These are phyloP conservation scores for Xylariomycetidae sp. DNA, from an alignment of 2,329 filamentous ascomycete genomes.

Conservation along the genomic window DNA sequence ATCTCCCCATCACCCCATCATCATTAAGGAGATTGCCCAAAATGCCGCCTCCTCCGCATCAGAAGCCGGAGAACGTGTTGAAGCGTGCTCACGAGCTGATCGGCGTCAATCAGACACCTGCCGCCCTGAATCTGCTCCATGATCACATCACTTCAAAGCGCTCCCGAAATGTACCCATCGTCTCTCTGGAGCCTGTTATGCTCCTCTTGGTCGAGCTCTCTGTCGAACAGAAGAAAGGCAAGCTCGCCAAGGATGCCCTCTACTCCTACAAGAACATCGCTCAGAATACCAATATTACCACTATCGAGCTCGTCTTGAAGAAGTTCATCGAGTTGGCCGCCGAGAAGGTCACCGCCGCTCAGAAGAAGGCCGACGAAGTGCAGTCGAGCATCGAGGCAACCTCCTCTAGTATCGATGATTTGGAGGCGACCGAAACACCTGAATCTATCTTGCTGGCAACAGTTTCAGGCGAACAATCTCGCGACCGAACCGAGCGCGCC, in stretches of 20 bases:
- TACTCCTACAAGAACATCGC: slow-evolving; percentile 99
- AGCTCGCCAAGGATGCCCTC: slow-evolving; percentile 95
- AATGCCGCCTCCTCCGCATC: slow-evolving; percentile 91
- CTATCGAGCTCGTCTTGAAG: slow-evolving; percentile 96
- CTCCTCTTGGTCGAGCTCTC: slow-evolving; percentile 94
- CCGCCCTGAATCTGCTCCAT: slow-evolving; percentile 90
- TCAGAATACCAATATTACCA: slow-evolving; percentile 97
- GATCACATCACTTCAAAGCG: slow-evolving; percentile 99
- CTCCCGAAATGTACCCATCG: slow-evolving; percentile 94
- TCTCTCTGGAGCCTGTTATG: slow-evolving; percentile 96
- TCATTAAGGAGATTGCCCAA: slow-evolving; percentile 28
- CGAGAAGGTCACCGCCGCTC: slow-evolving; percentile 91
- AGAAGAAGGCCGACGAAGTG: slow-evolving; percentile 92
- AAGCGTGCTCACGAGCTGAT: slow-evolving; percentile 99
- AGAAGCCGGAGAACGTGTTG: slow-evolving; percentile 98
- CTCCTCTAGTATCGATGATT: slow-evolving; percentile 79
- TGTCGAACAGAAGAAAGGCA: slow-evolving; percentile 96
- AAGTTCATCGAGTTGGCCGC: slow-evolving; percentile 97
- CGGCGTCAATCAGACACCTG: slow-evolving; percentile 88
- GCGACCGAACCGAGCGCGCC: slow-evolving; percentile 93
- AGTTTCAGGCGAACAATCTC: slow-evolving; percentile 95
- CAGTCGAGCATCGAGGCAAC: slow-evolving; percentile 80
- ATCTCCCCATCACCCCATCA: slow-evolving; percentile 17
- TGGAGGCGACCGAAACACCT: slow-evolving; percentile 94
- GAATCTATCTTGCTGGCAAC: slow-evolving; percentile 97